Base-by-base conservation (phyloP, 1,139 yeast genomes). In the Lodderomyces orthopsilosis region DNA sequence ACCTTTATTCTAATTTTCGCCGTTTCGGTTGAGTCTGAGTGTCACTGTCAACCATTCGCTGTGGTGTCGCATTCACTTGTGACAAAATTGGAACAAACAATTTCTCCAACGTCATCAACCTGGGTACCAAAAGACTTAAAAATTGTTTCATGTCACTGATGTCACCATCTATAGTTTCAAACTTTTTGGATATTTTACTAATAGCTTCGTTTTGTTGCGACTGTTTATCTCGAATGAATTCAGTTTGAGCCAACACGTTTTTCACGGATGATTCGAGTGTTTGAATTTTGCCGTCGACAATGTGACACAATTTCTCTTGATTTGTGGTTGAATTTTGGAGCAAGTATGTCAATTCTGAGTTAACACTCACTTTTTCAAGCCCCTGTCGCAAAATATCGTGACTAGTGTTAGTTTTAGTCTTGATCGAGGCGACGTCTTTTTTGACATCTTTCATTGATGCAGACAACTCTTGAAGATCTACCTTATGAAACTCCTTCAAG, bases 81-180 rank as follows among this genome's bases (percentile, higher is more conserved):
- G 18, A 7, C 18, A 8, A 10, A 30, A 3, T 4, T 9, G 19
- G 34, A 7, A 30, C 34, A 30, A 40, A 38, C 15, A 44, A 26
- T 10, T 36, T 43, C 40, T 59, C 65, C 15, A 61, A 47, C 3
- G 49, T 46, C 2, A 60, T 43, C 6, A 61, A 37, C 35, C 59
- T 44, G 1, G 66, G 64, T 8, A 61, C 44, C 28, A 61, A 41
- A 22, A 59, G 48, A 32, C 54, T 49, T 24, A 61, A 43, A 38
- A 50, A 59, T 37, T 56, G 53, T 40, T 56, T 59, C 6, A 58
- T 55, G n/a, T 52, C 55, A 4, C 22, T 39, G 6, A 53, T 19
- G 18, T 43, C 46, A 15, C 26, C 15, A 12, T 30, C 15, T 21
- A 45, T 17, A 2, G 30, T 24, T 6, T 32, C 41, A 19, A 37